phyloP scores from a whole-genome alignment of 2,329 filamentous ascomycete genomes.

The Ophioceras dolichostomum region DNA sequence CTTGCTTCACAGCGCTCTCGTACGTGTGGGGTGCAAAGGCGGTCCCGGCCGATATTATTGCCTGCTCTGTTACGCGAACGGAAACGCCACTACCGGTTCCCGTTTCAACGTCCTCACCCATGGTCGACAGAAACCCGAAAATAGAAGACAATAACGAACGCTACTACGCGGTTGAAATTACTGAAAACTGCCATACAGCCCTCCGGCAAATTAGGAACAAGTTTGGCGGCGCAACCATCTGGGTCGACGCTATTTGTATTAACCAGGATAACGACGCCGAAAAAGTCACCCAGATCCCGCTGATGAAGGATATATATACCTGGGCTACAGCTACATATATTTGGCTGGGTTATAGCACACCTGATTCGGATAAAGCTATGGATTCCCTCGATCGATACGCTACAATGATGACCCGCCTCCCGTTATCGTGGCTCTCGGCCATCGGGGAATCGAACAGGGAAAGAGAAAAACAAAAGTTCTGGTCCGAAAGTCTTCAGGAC shows the following conservation, averaged over 20 bases:
- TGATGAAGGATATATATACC: conserved; percentile 8
- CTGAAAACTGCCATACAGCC: not conserved
- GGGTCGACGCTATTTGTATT: conserved; percentile 10
- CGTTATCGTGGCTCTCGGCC: not conserved
- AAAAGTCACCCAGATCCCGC: conserved; percentile 5
- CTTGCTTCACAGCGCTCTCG: not conserved
- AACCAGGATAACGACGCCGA: conserved; percentile 7
- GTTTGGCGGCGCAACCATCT: not conserved
- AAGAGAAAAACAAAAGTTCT: not conserved
- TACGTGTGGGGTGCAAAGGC: not conserved
- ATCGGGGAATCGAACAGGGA: not conserved
- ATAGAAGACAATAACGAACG: too few relatives aligned
- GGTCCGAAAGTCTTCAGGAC: not conserved
- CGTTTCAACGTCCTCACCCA: too few relatives aligned
- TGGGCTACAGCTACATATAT: conserved; percentile 2
- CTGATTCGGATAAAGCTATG: not conserved
- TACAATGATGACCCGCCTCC: not conserved
- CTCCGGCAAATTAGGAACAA: not conserved
- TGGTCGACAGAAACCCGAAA: too few relatives aligned
- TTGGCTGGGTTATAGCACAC: conserved; percentile 2
- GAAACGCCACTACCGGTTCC: not conserved
- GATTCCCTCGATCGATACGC: not conserved
- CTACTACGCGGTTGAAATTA: not conserved
- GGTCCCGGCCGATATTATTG: not conserved
- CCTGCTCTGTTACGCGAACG: not conserved